phyloP scores from a whole-genome alignment of 306 rosid genomes.

The Erythrophleum fordii region DNA sequence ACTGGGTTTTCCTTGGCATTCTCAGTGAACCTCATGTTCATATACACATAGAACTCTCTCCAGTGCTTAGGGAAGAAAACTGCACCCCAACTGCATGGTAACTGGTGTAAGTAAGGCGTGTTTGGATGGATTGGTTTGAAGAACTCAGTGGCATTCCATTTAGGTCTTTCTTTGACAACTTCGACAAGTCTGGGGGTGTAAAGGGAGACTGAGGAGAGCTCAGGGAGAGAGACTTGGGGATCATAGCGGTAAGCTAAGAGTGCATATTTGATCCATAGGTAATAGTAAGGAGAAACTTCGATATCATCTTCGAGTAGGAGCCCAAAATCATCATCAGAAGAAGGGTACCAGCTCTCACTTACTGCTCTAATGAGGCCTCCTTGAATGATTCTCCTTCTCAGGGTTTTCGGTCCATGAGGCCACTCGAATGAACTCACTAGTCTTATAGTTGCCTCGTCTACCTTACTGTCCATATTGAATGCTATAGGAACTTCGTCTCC shows the following conservation, averaged over 20 bases:
- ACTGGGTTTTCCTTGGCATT: constrained; percentile 84
- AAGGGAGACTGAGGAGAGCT: constrained; percentile 87
- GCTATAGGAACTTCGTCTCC: constrained; percentile 86
- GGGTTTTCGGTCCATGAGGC: constrained; percentile 94
- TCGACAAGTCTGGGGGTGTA: constrained; percentile 92
- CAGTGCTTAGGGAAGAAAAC: constrained; percentile 98
- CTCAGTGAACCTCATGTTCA: constrained; percentile 91
- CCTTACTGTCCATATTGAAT: constrained; percentile 93
- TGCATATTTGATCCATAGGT: constrained; percentile 94
- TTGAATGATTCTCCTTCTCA: constrained; percentile 90
- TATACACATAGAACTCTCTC: constrained; percentile 96
- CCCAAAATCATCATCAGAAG: constrained; percentile 84
- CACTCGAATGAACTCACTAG: constrained; percentile 71
- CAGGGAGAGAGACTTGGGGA: constrained; percentile 83
- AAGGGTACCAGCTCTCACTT: constrained; percentile 97
- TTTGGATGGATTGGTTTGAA: constrained; percentile 80
- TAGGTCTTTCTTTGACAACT: constrained; percentile 94
- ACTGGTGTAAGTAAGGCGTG: constrained; percentile 92
- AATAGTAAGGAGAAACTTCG: constrained; percentile 94
- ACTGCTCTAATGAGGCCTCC: constrained; percentile 97
- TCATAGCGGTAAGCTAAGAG: constrained; percentile 88
- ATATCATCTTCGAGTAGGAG: constrained; percentile 93
- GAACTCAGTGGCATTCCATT: constrained; percentile 85
- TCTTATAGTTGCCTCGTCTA: constrained; percentile 77
- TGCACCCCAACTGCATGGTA: constrained; percentile 98